Base-by-base conservation (phyloP, 2,329 filamentous ascomycete genomes). In the Arthrobotrys megalospora region DNA sequence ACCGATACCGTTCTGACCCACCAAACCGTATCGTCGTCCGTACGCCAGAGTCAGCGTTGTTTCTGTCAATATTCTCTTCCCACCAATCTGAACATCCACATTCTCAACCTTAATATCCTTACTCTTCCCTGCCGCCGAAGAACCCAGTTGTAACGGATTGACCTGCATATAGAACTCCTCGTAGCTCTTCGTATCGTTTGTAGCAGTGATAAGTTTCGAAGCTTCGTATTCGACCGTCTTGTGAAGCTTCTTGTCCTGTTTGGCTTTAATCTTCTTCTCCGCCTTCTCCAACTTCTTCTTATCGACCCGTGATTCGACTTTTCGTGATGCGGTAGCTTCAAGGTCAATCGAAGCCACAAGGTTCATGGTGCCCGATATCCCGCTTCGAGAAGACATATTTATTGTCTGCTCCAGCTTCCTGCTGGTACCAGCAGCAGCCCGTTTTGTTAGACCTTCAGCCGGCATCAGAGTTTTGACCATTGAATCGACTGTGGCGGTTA, bases 161-260 rank as follows among this genome's bases (percentile, higher is more conserved):
- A 99, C 96, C 67, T 93, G 92, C 96, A 99, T 98, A 89, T 97
- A 99, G 86, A 99, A 98, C 84, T 99, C 96, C 85, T 99, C 96
- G 84, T 99, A 99, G 47, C 93, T 96, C 87, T 97, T 91, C 11
- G 94, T 87, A 82, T 91, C 89, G 82, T 95, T 92, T 3, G 93
- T 88, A 85, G 93, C 90, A 83, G 96, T 91, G 81, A 99, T 90
- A 81, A 99, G 87, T 81, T 91, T 91, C 11, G 96, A 98, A 0
- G 96, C 93, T 86, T 99, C 96, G 84, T 99, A 99, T 85, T 97
- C 93, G 81, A 99, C 96, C 70, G 92, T 97, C 88, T 98, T 98
- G 91, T 96, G 97, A 41, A 91, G 90, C 87, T 99, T 99, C 88
- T 97, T 97, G 86, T 94, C 96, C 87, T 98, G 96, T 87, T 99